These are phyloP conservation scores for Chlorella sp. DNA, from an alignment of 139 green algal genomes.

Conservation along the genomic window DNA sequence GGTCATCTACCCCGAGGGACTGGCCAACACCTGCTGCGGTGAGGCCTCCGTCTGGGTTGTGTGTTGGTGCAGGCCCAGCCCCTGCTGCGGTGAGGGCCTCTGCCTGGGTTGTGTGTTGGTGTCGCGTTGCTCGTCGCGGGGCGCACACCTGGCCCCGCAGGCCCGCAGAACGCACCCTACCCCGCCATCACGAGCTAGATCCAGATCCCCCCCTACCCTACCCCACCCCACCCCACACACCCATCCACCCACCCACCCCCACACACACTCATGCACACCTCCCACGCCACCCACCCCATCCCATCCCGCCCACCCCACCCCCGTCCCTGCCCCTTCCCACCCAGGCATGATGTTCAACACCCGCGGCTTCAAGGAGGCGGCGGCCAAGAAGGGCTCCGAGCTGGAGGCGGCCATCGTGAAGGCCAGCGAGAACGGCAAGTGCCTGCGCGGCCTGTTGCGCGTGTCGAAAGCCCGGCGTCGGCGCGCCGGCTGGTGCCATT, in stretches of 20 bases:
- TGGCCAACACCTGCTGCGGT: slow-evolving; percentile 34
- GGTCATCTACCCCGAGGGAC: slow-evolving; percentile 87
- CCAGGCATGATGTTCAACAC: slow-evolving; percentile 98
- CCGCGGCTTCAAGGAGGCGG: slow-evolving; percentile 86
- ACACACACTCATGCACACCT: background rate
- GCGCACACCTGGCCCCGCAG: too few relatives aligned
- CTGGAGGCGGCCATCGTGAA: slow-evolving; percentile 85
- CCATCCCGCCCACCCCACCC: background rate
- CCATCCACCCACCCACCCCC: too few relatives aligned
- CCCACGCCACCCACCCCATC: background rate
- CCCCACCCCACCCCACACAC: too few relatives aligned
- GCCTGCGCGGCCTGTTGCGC: too few relatives aligned
- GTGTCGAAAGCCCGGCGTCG: too few relatives aligned
- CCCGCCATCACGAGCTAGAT: too few relatives aligned
- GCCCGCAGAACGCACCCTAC: too few relatives aligned
- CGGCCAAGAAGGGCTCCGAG: slow-evolving; percentile 59
- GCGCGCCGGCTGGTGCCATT: too few relatives aligned
- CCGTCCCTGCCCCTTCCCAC: slow-evolving; percentile 64
- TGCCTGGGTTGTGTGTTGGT: background rate
- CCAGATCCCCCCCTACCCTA: too few relatives aligned
- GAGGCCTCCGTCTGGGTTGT: background rate
- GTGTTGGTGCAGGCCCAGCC: background rate
- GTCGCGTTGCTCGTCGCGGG: too few relatives aligned
- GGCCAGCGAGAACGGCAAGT: slow-evolving; percentile 62
- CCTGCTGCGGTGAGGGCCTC: background rate